Conservation (phyloP, 2,329 filamentous ascomycete species). For the Coniochaeta prunicola region DNA sequence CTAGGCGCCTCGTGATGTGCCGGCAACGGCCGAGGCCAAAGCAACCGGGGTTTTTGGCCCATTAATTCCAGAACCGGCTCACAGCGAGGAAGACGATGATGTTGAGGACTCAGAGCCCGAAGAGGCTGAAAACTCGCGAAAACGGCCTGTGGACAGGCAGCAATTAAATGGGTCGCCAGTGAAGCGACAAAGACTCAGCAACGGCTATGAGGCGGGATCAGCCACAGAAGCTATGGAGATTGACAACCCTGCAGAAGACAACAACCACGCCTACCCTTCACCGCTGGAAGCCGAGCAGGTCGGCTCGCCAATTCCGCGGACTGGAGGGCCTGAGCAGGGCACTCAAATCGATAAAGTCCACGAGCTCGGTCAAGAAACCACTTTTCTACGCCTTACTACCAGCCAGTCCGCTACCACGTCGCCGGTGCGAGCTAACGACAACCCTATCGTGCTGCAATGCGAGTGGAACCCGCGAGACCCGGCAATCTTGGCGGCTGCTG, state of each 20-base stretch:
- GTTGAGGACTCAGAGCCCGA: constrained; percentile 26
- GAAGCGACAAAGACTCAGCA: constrained; percentile 53
- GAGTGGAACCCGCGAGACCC: constrained; percentile 62
- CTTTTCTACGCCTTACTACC: constrained; percentile 47
- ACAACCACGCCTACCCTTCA: constrained; percentile 55
- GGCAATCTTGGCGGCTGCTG: constrained; percentile 59
- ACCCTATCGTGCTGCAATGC: constrained; percentile 59
- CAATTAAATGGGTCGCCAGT: constrained; percentile 48
- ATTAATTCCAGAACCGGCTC: constrained; percentile 36
- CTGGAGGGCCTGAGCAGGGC: constrained; percentile 56
- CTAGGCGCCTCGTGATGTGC: constrained; percentile 42
- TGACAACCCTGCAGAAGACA: constrained; percentile 34
- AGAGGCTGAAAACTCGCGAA: constrained; percentile 37
- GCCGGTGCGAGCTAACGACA: constrained; percentile 33
- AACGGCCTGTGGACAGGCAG: constrained; percentile 40
- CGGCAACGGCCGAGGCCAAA: constrained; percentile 37
- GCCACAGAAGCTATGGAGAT: constrained; percentile 54
- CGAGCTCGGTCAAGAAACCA: constrained; percentile 52
- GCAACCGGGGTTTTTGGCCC: constrained; percentile 52
- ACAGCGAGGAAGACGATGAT: constrained; percentile 25
- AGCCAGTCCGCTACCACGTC: constrained; percentile 29
- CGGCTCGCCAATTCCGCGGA: constrained; percentile 44
- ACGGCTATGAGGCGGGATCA: constrained; percentile 35
- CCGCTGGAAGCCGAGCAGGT: constrained; percentile 52
- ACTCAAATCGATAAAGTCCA: constrained; percentile 59